Evolutionary conservation across 768 basidiomycete species (phyloP), one percentile per base, ranked within the genome.

Genomic region (Boletus barrowsii): DNA sequence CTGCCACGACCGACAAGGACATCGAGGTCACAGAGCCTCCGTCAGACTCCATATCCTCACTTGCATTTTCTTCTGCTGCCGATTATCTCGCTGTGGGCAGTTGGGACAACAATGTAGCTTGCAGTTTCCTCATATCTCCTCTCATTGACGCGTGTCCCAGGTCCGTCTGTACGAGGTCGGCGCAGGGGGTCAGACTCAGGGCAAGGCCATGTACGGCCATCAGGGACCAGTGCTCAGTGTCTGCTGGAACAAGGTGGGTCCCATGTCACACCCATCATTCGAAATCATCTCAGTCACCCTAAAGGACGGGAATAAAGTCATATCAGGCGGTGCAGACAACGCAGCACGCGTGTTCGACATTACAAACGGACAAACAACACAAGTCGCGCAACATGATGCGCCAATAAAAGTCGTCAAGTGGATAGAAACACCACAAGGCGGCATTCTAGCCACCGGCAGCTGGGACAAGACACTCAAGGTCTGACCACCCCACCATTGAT

Each of bases 381-480:
- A 95, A 67, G 87, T 97, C 45, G 93, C 91, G 18, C 88, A 88
- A 56, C 94, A 98, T 58, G 93, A 97, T 68, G 90, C 86, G 43
- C 90, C 90, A 11, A 84, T 96, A 63, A 90, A 86, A 69, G 84
- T 82, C 54, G 86, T 93, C 37, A 80, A 83, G 50, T 94, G 88
- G 84, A 77, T 93, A 49, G 88, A 94, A 57, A 81, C 86, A 6
- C 84, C 83, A 20, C 82, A 81, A 57, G 81, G 81, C 35, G 83
- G 90, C 14, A 84, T 95, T 57, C 76, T 95, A 18, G 91, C 87
- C 13, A 98, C 96, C 1, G 97, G 94, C 10, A 93, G 93, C 49
- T 99, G 97, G 97, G 96, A 99, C 71, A 96, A 96, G 74, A 96
- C 92, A 2, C 73, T 98, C 67, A 96, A 94, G 79, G 95, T 94